Base-by-base conservation (phyloP, 1,284 basidiomycete genomes). In the Crepidotus sp. region DNA sequence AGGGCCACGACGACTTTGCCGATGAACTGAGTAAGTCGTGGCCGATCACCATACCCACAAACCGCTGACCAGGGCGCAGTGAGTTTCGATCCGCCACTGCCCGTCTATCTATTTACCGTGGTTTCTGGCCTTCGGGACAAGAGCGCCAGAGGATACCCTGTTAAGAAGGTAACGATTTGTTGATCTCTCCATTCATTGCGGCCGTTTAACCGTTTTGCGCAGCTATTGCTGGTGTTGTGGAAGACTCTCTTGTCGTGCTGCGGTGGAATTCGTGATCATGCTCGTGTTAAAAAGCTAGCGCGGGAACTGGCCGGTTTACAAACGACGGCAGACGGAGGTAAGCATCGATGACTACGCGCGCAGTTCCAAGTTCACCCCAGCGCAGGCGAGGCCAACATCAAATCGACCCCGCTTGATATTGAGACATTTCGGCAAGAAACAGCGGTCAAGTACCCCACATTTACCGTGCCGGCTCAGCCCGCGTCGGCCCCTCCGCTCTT, bases 161-260 rank as follows among this genome's bases (percentile, higher is more conserved):
- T 95, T 53, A 97, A 96, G 67, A 96, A 96, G 76, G 90, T 88
- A n/a, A 4, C 21, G 6, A 29, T 22, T 30, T 8, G 19, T 39
- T 9, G 3, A n/a, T 34, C 32, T 7, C 31, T 21, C 10, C 24
- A 35, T 36, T 46, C 15, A 43, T 9, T 17, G 6, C 17, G 14
- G 26, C 32, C 19, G 18, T 29, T 44, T 24, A 45, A 2, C 29
- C 36, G 18, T 26, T 30, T n/a, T 46, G 26, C 37, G 31, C 59
- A 93, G 89, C 75, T 98, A 3, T 75, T 98, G 13, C 76, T 98
- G n/a, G 77, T 98, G 1, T 69, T 97, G 1, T 99, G 96, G 96
- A 99, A 98, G 65, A 83, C 89, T 0, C 67, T 98, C 22, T 70
- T 99, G 26, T 83, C 89, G 24, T 95, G 90, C 60, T 83, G 94